phyloP scores from a whole-genome alignment of 1,139 yeast species.

The Pichia sp. region DNA sequence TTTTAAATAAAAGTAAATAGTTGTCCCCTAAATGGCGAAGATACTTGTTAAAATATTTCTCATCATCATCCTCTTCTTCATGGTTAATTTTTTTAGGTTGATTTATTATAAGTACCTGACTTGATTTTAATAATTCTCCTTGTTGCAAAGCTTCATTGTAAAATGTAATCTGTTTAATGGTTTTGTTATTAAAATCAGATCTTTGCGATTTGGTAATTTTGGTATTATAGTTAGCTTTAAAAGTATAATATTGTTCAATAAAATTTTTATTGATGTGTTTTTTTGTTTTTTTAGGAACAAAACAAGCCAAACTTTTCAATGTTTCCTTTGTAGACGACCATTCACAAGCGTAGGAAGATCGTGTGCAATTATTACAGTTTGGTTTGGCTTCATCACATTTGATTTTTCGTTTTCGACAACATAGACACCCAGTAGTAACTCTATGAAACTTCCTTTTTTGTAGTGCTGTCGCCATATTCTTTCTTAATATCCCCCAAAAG shows the following conservation, averaged over 20 bases:
- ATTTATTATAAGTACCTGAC: no score
- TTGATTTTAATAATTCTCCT: no score
- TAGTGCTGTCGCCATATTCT: no score
- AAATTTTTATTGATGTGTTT: not conserved
- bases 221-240: no score
- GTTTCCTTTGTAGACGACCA: conserved; percentile 4
- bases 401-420: conserved; percentile 8
- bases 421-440: conserved; percentile 3
- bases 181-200: no score
- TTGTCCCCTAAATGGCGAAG: conserved; percentile 18
- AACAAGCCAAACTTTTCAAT: not conserved
- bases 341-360: conserved; percentile 1
- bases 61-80: conserved; percentile 13
- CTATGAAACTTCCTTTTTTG: not conserved
- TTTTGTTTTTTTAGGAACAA: not conserved
- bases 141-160: no score
- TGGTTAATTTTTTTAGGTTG: no score
- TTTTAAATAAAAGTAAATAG: conserved; percentile 11
- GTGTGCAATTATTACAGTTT: conserved; percentile 2
- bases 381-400: conserved; percentile 9
- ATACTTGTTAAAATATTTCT: conserved; percentile 19
- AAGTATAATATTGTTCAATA: no score
- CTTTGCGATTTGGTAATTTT: no score
- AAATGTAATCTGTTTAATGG: no score
- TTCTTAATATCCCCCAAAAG: no score